Evolutionary conservation across 331 rosid species (phyloP), one percentile per base, ranked within the genome.

Genomic region (Stylosanthes scabra): DNA sequence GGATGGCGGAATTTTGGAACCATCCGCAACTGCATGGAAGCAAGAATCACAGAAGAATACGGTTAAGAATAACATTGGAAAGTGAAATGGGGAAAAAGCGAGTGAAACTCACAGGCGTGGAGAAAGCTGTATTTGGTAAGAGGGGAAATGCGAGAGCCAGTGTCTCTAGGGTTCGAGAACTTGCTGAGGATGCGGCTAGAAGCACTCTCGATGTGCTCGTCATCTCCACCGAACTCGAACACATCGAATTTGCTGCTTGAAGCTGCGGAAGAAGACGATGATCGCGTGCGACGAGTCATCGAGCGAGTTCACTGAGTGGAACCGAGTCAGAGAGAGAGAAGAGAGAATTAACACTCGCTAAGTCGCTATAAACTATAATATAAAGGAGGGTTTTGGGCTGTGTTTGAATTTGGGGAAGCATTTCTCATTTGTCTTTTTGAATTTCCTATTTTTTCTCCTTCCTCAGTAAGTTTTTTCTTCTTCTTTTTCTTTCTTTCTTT

Each of bases 151-250:
- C 11, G 72, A 66, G 49, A 3, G 37, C 37, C 0, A 1, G 2
- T 16, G 7, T 7, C 41, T 16, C 66, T 82, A 76, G 81, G 85
- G 83, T 78, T 83, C 63, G 9, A 2, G 46, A 81, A 83, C 54
- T 80, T 79, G 63, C 11, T 2, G 8, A 34, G 3, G 20, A 72
- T 69, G 20, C 34, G 81, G 56, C 12, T 27, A 14, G 84, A 74
- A 8, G 9, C 12, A 13, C 64, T 66, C 64, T 81, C 88, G 56
- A 76, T 29, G 28, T 9, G 66, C 15, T 50, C 76, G 28, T 86
- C 91, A 34, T 87, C 91, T 9, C 68, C 80, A 76, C 56, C 51
- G 80, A 91, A 89, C 16, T 91, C 96, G 86, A 86, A 91, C 25
- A 84, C 88, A 10, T 74, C 47, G 65, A 89, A 86, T 75, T 86